Base-by-base conservation (phyloP, 2,329 filamentous ascomycete genomes). In the Paraconiothyrium brasiliense region DNA sequence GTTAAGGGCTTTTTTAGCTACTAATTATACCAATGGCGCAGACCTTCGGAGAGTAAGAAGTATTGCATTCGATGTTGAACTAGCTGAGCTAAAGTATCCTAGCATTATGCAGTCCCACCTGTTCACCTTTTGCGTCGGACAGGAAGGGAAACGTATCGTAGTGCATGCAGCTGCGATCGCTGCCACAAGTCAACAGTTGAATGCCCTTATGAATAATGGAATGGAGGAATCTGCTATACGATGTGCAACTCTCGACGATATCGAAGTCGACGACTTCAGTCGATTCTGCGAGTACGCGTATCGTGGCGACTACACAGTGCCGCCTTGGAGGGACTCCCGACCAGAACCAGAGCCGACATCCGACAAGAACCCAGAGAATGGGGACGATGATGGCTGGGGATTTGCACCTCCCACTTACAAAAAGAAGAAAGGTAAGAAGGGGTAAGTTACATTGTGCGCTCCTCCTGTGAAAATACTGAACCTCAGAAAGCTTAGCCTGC, bases 281-380 rank as follows among this genome's bases (percentile, higher is more conserved):
- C 62, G 68, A 14, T 70, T 71, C 46, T 68, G 66, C 61, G 63
- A 70, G 30, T 71, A 67, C 41, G 69, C 68, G 58, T 70, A 70
- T 37, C 63, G 63, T 16, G 67, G 69, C 2, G 68, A 70, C 57
- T 71, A 70, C 58, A 69, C 64, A 7, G 50, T 60, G n/a, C 68
- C 66, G 6, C 50, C 58, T 20, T 71, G 65, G 62, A 51, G 59
- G 59, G 41, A 64, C 34, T 1, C 34, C 11, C 43, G 8, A 20
- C 43, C 20, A 11, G 44, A 57, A 48, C 50, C 52, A 44, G 60
- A 30, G 37, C 41, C 55, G 58, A 43, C 8, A 24, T 47, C 51
- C 49, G 24, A 30, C 27, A 56, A 63, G 34, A 37, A 39, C 34
- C 43, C 58, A 37, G 27, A 57, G 39, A 48, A 52, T 35, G 37